Conservation (phyloP, 495 filamentous ascomycete genomes). For the Saxophila tyrrhenica region DNA sequence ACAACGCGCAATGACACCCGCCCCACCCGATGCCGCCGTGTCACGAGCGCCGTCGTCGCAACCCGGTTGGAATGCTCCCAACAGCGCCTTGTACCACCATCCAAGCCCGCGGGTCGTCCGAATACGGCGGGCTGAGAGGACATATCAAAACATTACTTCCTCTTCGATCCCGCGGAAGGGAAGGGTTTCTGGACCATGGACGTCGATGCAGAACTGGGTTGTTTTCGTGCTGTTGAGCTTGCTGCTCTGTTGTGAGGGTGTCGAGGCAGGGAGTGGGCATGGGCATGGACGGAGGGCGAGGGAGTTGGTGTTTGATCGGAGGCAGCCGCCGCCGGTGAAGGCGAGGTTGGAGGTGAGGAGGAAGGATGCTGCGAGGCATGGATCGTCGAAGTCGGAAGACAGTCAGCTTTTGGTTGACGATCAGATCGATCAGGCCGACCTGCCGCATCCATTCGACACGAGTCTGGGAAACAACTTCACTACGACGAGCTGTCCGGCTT, state of each 20-base stretch:
- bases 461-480: slow-evolving; percentile 60
- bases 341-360: slow-evolving; percentile 10
- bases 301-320: slow-evolving; percentile 15
- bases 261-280: not conserved
- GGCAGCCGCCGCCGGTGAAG: slow-evolving; percentile 5
- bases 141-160: not conserved
- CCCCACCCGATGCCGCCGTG: not conserved
- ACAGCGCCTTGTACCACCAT: slow-evolving; percentile 4
- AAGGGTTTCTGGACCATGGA: slow-evolving; percentile 1
- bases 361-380: too few relatives aligned
- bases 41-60: not conserved
- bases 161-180: not conserved
- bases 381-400: not conserved
- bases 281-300: not conserved
- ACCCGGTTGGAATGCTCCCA: slow-evolving; percentile 1
- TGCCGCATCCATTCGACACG: slow-evolving; percentile 65
- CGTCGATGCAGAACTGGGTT: slow-evolving; percentile 1
- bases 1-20: not conserved
- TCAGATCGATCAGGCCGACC: slow-evolving; percentile 18
- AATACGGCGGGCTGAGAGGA: not conserved
- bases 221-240: slow-evolving; percentile 1
- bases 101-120: not conserved
- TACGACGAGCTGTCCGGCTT: slow-evolving; percentile 46
- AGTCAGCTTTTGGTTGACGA: not conserved
- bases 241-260: slow-evolving; percentile 1